Percentiles rank a stretch among this genome's conserved stretches.
phyloP scores from a whole-genome alignment of 352 stramenopile species.

The Phytopythium kandeliae region DNA sequence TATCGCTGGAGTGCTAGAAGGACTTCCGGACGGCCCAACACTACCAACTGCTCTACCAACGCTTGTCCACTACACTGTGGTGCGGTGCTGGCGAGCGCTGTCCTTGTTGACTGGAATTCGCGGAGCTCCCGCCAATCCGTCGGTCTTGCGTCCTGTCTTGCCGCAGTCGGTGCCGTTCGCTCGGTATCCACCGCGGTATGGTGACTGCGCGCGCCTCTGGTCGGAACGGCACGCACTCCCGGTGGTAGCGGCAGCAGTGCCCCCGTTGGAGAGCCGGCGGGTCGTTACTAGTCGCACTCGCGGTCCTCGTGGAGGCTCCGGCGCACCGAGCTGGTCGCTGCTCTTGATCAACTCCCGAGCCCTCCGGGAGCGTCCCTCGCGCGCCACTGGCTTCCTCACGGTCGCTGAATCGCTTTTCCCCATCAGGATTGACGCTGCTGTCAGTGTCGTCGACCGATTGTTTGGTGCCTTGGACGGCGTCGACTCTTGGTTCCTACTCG shows the following conservation, averaged over 20 bases:
- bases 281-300: conserved; percentile 1
- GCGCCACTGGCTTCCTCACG: background rate
- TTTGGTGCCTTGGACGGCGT: background rate
- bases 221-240: background rate
- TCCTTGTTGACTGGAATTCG: background rate
- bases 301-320: background rate
- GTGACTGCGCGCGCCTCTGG: background rate
- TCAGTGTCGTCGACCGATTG: background rate
- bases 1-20: no score
- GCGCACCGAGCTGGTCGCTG: background rate
- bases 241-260: background rate
- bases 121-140: background rate
- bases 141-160: background rate
- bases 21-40: no score
- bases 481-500: background rate
- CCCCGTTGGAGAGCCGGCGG: conserved; percentile 1
- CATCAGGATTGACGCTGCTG: background rate
- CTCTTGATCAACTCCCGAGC: background rate
- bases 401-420: background rate
- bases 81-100: background rate
- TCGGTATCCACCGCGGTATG: background rate
- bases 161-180: background rate
- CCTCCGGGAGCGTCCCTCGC: background rate
- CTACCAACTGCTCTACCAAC: no score
- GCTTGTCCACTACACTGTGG: background rate